Evolutionary conservation across 345 rosid species (phyloP), one percentile per base, ranked within the genome.

Genomic region (Lenwebbia sp.): DNA sequence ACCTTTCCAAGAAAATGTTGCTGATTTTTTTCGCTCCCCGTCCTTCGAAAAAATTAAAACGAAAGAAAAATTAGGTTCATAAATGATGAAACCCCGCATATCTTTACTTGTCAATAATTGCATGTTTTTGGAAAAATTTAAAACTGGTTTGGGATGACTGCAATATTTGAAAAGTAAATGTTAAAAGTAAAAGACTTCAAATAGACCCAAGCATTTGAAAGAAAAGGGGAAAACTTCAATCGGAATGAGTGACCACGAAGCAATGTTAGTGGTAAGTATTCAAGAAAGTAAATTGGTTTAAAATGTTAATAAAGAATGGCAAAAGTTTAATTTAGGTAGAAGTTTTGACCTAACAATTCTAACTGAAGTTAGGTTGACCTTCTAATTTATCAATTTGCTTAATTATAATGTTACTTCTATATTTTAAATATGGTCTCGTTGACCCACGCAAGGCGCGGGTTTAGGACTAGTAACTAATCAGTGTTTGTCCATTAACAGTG

Each of bases 11-110:
- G 22, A 14, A 62, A 6, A 14, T 13, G 40, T 62, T 62, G 75
- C 40, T 28, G 11, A 49, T 60, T 62, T 62, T 28, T 14, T 0
- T 0, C 0, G 9, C 2, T 60, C 5, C 10, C 28, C 1, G 0
- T n/a, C 70, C 22, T 14, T 28, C 5, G 12, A 0, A 62, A 62
- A 62, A 6, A 1, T 28, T 13, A 15, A 3, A 14, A 1, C 0
- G 11, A 3, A 13, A 58, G 2, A 58, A 57, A 26, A 58, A 26
- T 2, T 58, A 58, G 17, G 9, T n/a, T 58, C n/a, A 13, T 26
- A n/a, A n/a, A 26, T 58, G 5, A n/a, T n/a, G 9, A 13, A 58
- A n/a, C n/a, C 12, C 4, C 19, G 5, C 6, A 26, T 58, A 58
- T 26, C 65, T 58, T 11, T 5, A 11, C 1, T 25, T 57, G 2